Conservation (phyloP, 2,329 filamentous ascomycete species). For the Hirsutella rhossiliensis region DNA sequence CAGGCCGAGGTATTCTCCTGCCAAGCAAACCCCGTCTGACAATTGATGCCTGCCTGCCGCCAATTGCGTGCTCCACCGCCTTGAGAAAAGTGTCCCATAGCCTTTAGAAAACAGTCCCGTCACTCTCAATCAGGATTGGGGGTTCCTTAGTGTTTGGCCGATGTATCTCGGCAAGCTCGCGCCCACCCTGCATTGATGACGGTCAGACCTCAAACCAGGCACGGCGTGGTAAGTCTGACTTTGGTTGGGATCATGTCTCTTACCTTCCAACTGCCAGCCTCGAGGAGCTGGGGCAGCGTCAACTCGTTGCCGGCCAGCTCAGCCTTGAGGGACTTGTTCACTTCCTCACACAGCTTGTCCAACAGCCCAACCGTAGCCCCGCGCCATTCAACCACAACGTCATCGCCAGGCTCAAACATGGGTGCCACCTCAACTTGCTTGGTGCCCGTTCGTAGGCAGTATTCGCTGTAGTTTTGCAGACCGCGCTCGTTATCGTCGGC, state of each 20-base stretch:
- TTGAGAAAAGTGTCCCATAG: no score
- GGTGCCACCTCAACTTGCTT: slow-evolving; percentile 44
- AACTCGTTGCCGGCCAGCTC: slow-evolving; percentile 60
- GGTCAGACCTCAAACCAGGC: not conserved
- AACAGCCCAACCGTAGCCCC: slow-evolving; percentile 49
- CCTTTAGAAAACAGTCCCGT: slow-evolving; percentile 83
- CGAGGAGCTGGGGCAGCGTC: slow-evolving; percentile 76
- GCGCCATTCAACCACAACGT: slow-evolving; percentile 55
- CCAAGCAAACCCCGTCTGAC: no score
- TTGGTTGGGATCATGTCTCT: no score
- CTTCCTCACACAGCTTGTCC: slow-evolving; percentile 37
- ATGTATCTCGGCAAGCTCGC: slow-evolving; percentile 91
- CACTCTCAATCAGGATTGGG: slow-evolving; percentile 90
- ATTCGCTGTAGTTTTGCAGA: slow-evolving; percentile 47
- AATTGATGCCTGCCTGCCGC: no score
- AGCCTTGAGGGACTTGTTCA: slow-evolving; percentile 50
- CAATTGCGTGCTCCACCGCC: no score
- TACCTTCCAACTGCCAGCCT: slow-evolving; percentile 97
- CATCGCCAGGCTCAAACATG: slow-evolving; percentile 46
- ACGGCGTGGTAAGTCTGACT: not conserved
- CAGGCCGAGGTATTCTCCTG: no score
- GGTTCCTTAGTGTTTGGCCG: slow-evolving; percentile 93
- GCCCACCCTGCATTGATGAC: slow-evolving; percentile 58
- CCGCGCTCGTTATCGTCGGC: slow-evolving; percentile 57
- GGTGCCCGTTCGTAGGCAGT: slow-evolving; percentile 59